These are phyloP conservation scores for Beta vulgaris DNA, from an alignment of 148 eudicot species.

Conservation along the genomic window DNA sequence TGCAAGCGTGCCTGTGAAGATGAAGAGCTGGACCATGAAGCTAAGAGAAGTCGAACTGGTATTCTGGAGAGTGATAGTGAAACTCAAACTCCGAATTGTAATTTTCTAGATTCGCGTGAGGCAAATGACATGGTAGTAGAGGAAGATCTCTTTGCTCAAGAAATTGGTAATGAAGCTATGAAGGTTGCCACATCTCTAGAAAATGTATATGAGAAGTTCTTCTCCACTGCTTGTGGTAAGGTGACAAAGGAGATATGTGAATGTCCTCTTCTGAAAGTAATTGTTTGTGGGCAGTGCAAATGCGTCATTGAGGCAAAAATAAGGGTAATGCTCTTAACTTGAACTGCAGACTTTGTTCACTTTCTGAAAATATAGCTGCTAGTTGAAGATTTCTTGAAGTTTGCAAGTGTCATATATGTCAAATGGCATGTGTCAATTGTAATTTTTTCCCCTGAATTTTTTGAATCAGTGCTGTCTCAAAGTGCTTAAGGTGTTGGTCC, in stretches of 20 bases:
- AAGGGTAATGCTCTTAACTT: conserved; percentile 36
- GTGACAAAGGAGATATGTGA: conserved; percentile 38
- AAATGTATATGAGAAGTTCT: conserved; percentile 32
- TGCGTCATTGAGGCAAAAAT: conserved; percentile 47
- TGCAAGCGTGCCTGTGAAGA: conserved; percentile 46
- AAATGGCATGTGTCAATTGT: neutral
- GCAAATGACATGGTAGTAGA: conserved; percentile 9
- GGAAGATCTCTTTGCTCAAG: conserved; percentile 26
- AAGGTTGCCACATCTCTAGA: conserved; percentile 12
- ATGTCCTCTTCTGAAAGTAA: conserved; percentile 68
- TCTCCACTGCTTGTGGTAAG: conserved; percentile 67
- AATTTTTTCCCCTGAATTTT: neutral
- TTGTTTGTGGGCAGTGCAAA: conserved; percentile 66
- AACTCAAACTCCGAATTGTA: conserved; percentile 14
- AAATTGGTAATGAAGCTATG: conserved; percentile 22
- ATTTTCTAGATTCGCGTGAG: conserved; percentile 9
- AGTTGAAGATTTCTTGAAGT: conserved; percentile 2
- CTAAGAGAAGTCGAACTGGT: conserved; percentile 38
- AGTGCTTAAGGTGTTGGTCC: neutral
- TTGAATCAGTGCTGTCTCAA: neutral
- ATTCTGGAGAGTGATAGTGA: conserved; percentile 40
- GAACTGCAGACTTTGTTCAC: neutral
- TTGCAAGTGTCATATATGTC: neutral
- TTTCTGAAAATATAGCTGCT: neutral
- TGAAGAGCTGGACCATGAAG: conserved; percentile 38